Conservation (phyloP, 2,329 filamentous ascomycete genomes). For the Sclerotiophoma versabilis region DNA sequence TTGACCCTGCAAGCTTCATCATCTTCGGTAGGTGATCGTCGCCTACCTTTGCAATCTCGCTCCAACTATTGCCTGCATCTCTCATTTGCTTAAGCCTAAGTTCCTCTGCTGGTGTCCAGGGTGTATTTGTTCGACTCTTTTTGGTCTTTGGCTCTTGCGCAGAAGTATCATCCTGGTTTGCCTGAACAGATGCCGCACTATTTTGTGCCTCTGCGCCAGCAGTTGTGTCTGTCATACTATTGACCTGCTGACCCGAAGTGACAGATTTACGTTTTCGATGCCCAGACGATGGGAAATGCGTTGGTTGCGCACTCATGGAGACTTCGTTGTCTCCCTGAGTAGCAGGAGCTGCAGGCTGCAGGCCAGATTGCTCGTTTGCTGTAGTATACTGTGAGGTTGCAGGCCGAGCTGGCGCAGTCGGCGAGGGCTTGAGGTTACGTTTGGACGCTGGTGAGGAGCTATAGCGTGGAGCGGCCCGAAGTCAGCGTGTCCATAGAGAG, state of each 20-base stretch:
- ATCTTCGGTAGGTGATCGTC: not conserved
- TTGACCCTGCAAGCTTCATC: not conserved
- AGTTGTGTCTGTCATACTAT: conserved; percentile 34
- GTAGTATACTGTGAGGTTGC: conserved; percentile 28
- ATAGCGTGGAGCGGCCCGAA: conserved; percentile 30
- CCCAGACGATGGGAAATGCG: conserved; percentile 11
- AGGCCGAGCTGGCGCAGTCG: conserved; percentile 44
- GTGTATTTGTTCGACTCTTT: conserved; percentile 97
- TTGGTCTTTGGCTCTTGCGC: conserved; percentile 64
- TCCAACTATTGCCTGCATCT: conserved; percentile 93
- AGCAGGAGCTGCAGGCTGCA: conserved; percentile 39
- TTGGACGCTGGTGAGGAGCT: conserved; percentile 53
- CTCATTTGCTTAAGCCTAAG: conserved; percentile 91
- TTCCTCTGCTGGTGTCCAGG: conserved; percentile 96
- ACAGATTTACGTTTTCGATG: conserved; percentile 46
- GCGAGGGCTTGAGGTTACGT: conserved; percentile 54
- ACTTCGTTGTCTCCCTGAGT: conserved; percentile 30
- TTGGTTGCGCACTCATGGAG: conserved; percentile 29
- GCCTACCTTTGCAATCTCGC: conserved; percentile 91
- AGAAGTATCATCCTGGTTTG: conserved; percentile 30
- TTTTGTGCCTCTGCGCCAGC: conserved; percentile 23
- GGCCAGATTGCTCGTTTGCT: conserved; percentile 34
- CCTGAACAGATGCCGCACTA: conserved; percentile 35
- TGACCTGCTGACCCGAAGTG: conserved; percentile 31
- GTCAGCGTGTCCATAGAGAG: conserved; percentile 38